Percentiles rank a stretch among this genome's conserved stretches.
phyloP scores from a whole-genome alignment of 202 grass and related monocot genomes.

The Setaria italica region DNA sequence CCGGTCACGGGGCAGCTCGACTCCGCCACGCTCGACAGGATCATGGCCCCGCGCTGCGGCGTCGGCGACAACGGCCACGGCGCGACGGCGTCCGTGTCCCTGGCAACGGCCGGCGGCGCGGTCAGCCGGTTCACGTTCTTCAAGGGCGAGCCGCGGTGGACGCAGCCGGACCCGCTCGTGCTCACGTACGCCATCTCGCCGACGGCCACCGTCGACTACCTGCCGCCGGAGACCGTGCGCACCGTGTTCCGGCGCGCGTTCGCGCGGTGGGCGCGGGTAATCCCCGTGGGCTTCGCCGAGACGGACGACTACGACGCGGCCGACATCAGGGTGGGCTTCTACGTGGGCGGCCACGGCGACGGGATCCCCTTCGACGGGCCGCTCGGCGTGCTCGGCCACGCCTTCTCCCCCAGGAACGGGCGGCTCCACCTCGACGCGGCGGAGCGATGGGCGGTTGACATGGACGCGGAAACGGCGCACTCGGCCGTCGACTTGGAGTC shows the following conservation, averaged over 20 bases:
- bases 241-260: conserved; percentile 76
- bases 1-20: conserved; percentile 74
- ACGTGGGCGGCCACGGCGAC: conserved; percentile 78
- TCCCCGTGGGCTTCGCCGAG: conserved; percentile 79
- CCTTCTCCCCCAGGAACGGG: conserved; percentile 84
- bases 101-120: not conserved
- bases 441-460: conserved; percentile 77
- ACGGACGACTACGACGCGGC: conserved; percentile 57
- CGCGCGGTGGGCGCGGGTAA: conserved; percentile 73
- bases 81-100: not conserved
- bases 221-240: conserved; percentile 44
- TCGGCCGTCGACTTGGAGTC: conserved; percentile 78
- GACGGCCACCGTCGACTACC: conserved; percentile 64
- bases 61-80: conserved; percentile 56
- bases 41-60: conserved; percentile 89
- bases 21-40: conserved; percentile 62
- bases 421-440: conserved; percentile 87
- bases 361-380: conserved; percentile 89
- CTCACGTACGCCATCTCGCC: conserved; percentile 76
- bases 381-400: conserved; percentile 81
- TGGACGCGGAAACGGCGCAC: conserved; percentile 35
- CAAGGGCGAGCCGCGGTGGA: conserved; percentile 76
- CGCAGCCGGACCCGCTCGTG: conserved; percentile 53
- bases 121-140: conserved; percentile 80
- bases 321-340: conserved; percentile 82